Percentiles rank a stretch among this genome's conserved stretches.
These are phyloP conservation scores for Wallacemonas collosoma DNA, from an alignment of 208 protist genomes.

Conservation along the genomic window DNA sequence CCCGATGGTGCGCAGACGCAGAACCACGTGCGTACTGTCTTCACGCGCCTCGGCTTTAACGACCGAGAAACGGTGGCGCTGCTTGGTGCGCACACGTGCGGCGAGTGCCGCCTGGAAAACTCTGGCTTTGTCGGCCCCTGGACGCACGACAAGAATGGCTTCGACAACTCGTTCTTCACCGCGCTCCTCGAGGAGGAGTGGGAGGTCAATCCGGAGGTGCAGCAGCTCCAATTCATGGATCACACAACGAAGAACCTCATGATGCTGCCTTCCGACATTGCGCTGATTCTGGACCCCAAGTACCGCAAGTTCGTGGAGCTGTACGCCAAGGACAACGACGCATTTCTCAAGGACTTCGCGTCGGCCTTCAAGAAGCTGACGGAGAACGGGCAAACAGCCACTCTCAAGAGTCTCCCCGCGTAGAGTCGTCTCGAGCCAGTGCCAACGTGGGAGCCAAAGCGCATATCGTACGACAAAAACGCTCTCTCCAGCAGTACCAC, in stretches of 20 bases:
- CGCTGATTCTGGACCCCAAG: conserved; percentile 76
- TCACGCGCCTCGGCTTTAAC: conserved; percentile 92
- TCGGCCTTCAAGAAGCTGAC: conserved; percentile 79
- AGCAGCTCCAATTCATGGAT: conserved; percentile 83
- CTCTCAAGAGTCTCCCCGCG: not conserved
- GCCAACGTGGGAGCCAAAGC: too few species aligned
- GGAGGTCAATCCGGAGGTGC: conserved; percentile 61
- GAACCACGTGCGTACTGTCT: conserved; percentile 85
- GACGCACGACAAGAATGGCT: conserved; percentile 88
- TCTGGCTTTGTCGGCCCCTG: conserved; percentile 90
- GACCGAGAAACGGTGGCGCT: conserved; percentile 94
- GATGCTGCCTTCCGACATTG: conserved; percentile 93
- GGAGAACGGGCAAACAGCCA: conserved; percentile 41
- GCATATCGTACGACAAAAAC: too few species aligned
- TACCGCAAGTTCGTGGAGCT: conserved; percentile 82
- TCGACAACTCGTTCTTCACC: conserved; percentile 94
- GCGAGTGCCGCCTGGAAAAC: conserved; percentile 86
- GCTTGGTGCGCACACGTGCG: conserved; percentile 91
- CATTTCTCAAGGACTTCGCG: conserved; percentile 89
- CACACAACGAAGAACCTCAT: conserved; percentile 89
- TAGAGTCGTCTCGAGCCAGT: not conserved
- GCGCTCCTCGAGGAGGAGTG: conserved; percentile 85
- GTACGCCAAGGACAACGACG: conserved; percentile 92
- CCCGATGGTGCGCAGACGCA: conserved; percentile 82
- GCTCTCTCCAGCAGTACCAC: too few species aligned